phyloP scores from a whole-genome alignment of 768 basidiomycete species.

The Porpolomopsis calyptriformis region DNA sequence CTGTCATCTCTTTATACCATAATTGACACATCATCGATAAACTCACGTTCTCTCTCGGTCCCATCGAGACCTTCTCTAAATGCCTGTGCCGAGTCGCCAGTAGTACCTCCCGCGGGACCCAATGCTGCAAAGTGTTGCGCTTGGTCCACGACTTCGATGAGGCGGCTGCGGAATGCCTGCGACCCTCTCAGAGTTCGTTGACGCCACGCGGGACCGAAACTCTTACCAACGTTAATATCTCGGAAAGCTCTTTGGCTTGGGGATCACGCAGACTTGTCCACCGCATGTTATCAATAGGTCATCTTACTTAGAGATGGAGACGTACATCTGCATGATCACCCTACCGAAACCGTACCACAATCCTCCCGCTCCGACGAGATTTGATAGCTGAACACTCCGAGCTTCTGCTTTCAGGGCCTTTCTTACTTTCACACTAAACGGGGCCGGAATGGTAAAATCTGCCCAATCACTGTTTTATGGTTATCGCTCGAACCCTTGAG shows the following conservation, averaged over 20 bases:
- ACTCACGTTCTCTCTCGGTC: constrained; percentile 85
- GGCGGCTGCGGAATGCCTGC: constrained; percentile 67
- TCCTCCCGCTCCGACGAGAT: constrained; percentile 78
- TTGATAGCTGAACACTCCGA: constrained; percentile 70
- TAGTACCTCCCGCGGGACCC: constrained; percentile 45
- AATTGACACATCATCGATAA: not conserved
- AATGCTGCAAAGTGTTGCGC: constrained; percentile 79
- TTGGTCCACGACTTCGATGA: constrained; percentile 75
- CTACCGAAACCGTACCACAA: constrained; percentile 91
- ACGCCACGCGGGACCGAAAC: not conserved
- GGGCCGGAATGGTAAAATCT: constrained; percentile 72
- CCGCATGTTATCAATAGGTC: constrained; percentile 2
- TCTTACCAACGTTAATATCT: constrained; percentile 55
- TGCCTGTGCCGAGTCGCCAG: constrained; percentile 51
- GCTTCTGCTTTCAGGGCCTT: constrained; percentile 88
- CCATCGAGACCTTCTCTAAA: constrained; percentile 89
- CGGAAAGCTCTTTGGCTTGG: constrained; percentile 61
- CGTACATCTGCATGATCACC: constrained; percentile 72
- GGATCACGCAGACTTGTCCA: constrained; percentile 61
- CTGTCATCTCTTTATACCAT: not conserved
- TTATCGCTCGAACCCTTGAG: constrained; percentile 5
- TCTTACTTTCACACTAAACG: constrained; percentile 66
- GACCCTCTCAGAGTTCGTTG: constrained; percentile 2
- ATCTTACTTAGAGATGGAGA: constrained; percentile 4
- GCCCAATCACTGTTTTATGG: constrained; percentile 60